Percentiles rank a stretch among this genome's conserved stretches.
phyloP scores from a whole-genome alignment of 1,284 basidiomycete genomes.

The Schizophyllum commune region DNA sequence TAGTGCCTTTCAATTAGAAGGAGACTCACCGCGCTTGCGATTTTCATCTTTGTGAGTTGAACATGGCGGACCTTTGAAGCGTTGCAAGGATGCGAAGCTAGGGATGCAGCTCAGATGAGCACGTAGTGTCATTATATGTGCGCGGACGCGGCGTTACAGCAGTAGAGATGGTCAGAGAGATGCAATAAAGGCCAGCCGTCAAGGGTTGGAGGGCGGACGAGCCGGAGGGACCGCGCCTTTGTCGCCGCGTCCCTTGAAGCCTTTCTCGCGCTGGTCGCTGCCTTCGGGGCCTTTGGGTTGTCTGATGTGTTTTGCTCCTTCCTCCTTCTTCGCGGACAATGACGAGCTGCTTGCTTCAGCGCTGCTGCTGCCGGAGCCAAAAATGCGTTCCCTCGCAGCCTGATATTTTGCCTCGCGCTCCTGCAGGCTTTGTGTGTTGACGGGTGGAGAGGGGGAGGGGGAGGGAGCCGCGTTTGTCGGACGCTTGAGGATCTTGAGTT shows the following conservation, averaged over 20 bases:
- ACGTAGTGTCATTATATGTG: too few relatives aligned
- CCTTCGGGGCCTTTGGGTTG: not conserved
- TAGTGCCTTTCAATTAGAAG: too few relatives aligned
- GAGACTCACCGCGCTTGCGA: too few relatives aligned
- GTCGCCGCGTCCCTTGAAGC: not conserved
- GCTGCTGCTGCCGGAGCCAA: slow-evolving; percentile 18
- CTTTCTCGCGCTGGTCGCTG: not conserved
- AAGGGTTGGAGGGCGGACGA: too few relatives aligned
- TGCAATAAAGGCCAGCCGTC: too few relatives aligned
- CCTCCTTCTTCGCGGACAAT: not conserved
- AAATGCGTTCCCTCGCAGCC: slow-evolving; percentile 37
- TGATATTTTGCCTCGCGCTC: slow-evolving; percentile 36
- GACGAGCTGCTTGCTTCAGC: not conserved
- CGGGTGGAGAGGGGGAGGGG: slow-evolving; percentile 16
- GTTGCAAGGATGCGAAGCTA: too few relatives aligned
- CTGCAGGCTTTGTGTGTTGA: slow-evolving; percentile 24
- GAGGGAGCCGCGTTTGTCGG: slow-evolving; percentile 24
- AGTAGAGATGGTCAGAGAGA: too few relatives aligned
- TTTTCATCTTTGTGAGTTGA: too few relatives aligned
- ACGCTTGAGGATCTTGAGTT: slow-evolving; percentile 37
- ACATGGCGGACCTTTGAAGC: too few relatives aligned
- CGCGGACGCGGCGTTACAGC: too few relatives aligned
- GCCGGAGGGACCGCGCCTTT: not conserved
- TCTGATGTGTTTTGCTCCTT: not conserved
- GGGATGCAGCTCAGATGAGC: too few relatives aligned